Evolutionary conservation across 441 rosid genomes (phyloP).

Genomic region (Croton setiger): DNA sequence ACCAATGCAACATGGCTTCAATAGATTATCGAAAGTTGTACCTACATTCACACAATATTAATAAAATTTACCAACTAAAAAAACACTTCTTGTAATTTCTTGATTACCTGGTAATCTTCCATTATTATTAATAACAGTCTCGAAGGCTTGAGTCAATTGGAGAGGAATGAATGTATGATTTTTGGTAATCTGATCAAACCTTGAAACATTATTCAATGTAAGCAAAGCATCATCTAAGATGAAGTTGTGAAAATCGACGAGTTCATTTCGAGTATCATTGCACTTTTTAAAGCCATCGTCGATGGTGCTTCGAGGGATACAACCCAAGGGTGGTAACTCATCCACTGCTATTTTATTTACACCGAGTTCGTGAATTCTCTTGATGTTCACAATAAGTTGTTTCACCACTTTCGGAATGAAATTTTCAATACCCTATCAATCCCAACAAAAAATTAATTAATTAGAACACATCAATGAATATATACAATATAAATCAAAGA

Average conservation of each 20-base stretch:
- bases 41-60: conserved; percentile 37
- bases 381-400: conserved; percentile 44
- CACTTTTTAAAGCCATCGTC: conserved; percentile 42
- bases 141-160: conserved; percentile 21
- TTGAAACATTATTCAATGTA: conserved; percentile 33
- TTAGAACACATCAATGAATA: not conserved
- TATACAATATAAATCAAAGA: no score
- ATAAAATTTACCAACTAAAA: conserved; percentile 13
- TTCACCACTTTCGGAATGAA: conserved; percentile 47
- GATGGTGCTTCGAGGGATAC: conserved; percentile 52
- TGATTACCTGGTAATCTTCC: no score
- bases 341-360: conserved; percentile 51
- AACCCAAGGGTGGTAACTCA: conserved; percentile 64
- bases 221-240: conserved; percentile 46
- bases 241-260: conserved; percentile 50
- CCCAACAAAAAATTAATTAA: not conserved
- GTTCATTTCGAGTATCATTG: conserved; percentile 40
- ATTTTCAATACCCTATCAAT: conserved; percentile 41
- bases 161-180: conserved; percentile 36
- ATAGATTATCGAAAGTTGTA: conserved; percentile 44
- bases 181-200: conserved; percentile 18
- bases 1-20: conserved; percentile 65
- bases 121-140: no score
- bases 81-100: no score
- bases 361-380: conserved; percentile 52